Evolutionary conservation across 495 filamentous ascomycete genomes (phyloP), one percentile per base, ranked within the genome.

Genomic region (Penicillium pancosmium): DNA sequence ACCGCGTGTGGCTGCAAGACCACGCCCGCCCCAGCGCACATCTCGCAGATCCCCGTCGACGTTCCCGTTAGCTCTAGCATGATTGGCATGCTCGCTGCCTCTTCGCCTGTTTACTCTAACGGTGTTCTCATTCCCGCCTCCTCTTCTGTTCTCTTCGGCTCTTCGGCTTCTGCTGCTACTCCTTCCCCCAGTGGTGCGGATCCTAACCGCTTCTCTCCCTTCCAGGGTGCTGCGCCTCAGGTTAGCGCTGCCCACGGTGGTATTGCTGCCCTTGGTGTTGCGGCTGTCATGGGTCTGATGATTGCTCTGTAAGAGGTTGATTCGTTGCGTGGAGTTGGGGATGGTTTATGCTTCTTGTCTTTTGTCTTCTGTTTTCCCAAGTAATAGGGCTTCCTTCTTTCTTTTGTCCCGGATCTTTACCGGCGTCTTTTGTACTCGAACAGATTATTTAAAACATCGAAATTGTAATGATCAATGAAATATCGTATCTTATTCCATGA

Each of bases 201-300:
- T 44, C 41, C 67, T 10, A 58, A 55, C 44, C 55, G 59, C 2
- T 71, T 62, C 58, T 41, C 53, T 11, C 7, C 61, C 10, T 72
- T 69, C 57, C 2, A 63, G 64, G 69, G 69, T 40, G 62, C 60
- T 15, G 69, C 64, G 0, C 59, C 58, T 15, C 12, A 54, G 38
- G 54, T 52, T 9, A 57, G 23, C 27, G 56, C 60, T n/a, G 51
- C 57, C 19, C 43, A 56, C 10, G 36, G 61, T 23, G 55, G 55
- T 38, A 50, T 62, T 56, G 59, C 54, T 19, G 60, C 48, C n/a
- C n/a, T 64, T n/a, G 67, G 57, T 48, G 60, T 66, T 52, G 67
- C 67, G 18, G 64, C 60, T 55, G 57, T 68, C 27, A 69, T 71
- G 67, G 69, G 57, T 13, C 21, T 72, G 46, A 64, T 72, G 67